These are phyloP conservation scores for Choiromyces venosus DNA, from an alignment of 495 filamentous ascomycete species.

Conservation along the genomic window DNA sequence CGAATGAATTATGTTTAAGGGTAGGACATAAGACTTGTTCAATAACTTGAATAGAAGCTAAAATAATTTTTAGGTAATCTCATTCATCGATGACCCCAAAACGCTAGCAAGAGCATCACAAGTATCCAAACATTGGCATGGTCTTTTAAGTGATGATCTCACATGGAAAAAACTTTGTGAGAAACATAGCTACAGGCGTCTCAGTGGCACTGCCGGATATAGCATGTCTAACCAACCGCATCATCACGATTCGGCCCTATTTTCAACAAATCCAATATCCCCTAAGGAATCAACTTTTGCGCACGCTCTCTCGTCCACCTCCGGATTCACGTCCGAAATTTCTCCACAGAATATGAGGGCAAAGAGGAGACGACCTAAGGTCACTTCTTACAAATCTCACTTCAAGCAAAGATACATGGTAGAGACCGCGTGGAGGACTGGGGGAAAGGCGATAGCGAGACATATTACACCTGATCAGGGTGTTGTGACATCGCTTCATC, in stretches of 20 bases:
- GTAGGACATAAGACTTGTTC: slow-evolving; percentile 49
- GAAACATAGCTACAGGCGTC: slow-evolving; percentile 77
- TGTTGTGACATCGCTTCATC: slow-evolving; percentile 90
- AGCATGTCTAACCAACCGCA: slow-evolving; percentile 10
- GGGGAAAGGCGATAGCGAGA: slow-evolving; percentile 66
- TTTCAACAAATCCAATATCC: slow-evolving; percentile 32
- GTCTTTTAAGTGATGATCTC: slow-evolving; percentile 88
- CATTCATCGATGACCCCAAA: slow-evolving; percentile 90
- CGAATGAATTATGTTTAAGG: slow-evolving; percentile 84
- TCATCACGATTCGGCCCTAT: slow-evolving; percentile 37
- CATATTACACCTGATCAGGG: slow-evolving; percentile 94
- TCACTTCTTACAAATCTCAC: slow-evolving; percentile 76
- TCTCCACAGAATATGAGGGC: slow-evolving; percentile 35
- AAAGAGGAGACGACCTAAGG: slow-evolving; percentile 37
- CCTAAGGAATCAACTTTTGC: slow-evolving; percentile 39
- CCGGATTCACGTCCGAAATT: slow-evolving; percentile 41
- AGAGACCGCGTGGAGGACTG: slow-evolving; percentile 91
- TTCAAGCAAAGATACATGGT: slow-evolving; percentile 97
- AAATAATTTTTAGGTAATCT: slow-evolving; percentile 60
- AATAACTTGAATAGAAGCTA: slow-evolving; percentile 5
- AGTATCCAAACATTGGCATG: slow-evolving; percentile 87
- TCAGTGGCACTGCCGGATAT: slow-evolving; percentile 34
- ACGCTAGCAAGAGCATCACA: slow-evolving; percentile 87
- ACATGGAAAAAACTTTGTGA: slow-evolving; percentile 96
- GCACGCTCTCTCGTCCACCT: slow-evolving; percentile 21